Evolutionary conservation across 495 filamentous ascomycete species (phyloP).

Genomic region (Penicillium arizonense): DNA sequence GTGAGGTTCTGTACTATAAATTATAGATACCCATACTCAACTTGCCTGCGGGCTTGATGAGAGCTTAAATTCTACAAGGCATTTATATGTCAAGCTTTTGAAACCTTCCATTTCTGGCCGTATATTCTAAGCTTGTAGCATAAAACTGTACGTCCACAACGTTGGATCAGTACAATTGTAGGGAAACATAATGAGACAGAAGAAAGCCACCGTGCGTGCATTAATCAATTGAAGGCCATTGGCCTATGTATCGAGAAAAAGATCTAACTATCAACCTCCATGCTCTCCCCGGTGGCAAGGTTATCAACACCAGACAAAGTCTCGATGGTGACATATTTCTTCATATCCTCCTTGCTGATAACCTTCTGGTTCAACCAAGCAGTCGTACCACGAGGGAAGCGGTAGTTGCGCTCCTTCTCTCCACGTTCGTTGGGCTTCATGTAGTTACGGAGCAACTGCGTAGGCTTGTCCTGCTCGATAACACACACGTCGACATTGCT

Average conservation of each 20-base stretch:
- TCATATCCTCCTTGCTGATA: conserved; percentile 87
- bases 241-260: conserved; percentile 6
- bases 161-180: neutral
- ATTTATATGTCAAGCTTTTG: neutral
- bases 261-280: conserved; percentile 84
- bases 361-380: conserved; percentile 91
- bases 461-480: conserved; percentile 85
- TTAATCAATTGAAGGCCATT: conserved; percentile 18
- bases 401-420: conserved; percentile 89
- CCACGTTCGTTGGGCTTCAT: conserved; percentile 89
- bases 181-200: conserved; percentile 4
- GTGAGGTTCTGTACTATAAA: neutral
- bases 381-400: conserved; percentile 85
- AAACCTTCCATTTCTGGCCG: neutral
- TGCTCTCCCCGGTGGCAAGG: conserved; percentile 70
- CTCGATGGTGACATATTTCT: conserved; percentile 90
- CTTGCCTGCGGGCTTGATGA: neutral
- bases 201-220: conserved; percentile 12
- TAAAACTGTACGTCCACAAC: neutral
- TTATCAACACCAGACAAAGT: conserved; percentile 65
- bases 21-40: conserved; percentile 4
- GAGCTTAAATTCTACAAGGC: neutral
- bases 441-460: conserved; percentile 85
- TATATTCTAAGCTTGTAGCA: conserved; percentile 1
- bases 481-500: conserved; percentile 97